These are phyloP conservation scores for Curvularia lunata DNA, from an alignment of 2,329 filamentous ascomycete genomes.

Conservation along the genomic window DNA sequence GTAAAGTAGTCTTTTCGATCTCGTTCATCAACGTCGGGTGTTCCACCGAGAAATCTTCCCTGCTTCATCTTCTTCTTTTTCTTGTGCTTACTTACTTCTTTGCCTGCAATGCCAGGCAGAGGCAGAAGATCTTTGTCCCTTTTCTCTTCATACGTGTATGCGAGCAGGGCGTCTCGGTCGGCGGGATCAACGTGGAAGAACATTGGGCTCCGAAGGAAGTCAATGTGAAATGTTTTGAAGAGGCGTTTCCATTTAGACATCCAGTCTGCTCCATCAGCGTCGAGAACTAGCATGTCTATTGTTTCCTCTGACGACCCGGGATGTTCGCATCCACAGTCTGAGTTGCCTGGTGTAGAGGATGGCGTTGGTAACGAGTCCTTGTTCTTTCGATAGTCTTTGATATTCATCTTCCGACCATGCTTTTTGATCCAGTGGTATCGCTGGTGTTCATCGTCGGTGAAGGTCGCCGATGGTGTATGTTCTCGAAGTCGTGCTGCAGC, in stretches of 20 bases:
- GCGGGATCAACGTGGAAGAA: constrained; percentile 81
- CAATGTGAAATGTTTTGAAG: constrained; percentile 72
- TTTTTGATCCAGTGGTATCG: constrained; percentile 80
- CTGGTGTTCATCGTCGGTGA: constrained; percentile 82
- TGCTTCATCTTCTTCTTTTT: constrained; percentile 66
- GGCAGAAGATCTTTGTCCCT: constrained; percentile 71
- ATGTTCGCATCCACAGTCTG: constrained; percentile 25
- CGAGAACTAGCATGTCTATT: constrained; percentile 63
- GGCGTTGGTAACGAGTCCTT: constrained; percentile 36
- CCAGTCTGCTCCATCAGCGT: constrained; percentile 69
- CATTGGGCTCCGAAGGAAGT: constrained; percentile 77
- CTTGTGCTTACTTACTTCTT: constrained; percentile 79
- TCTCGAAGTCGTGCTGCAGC: constrained; percentile 75
- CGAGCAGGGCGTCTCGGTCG: constrained; percentile 75
- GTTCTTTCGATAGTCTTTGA: constrained; percentile 61
- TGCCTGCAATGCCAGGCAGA: constrained; percentile 76
- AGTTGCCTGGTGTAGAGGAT: constrained; percentile 30
- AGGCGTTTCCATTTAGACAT: constrained; percentile 73
- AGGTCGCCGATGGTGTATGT: constrained; percentile 75
- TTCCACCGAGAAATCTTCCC: constrained; percentile 53
- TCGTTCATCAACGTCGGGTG: constrained; percentile 53
- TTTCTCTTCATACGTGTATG: constrained; percentile 67
- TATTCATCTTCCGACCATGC: constrained; percentile 64
- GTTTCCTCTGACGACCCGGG: constrained; percentile 10
- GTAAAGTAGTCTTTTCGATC: constrained; percentile 57